Base-by-base conservation (phyloP, 2,329 filamentous ascomycete species). In the Stemphylium lycopersici region DNA sequence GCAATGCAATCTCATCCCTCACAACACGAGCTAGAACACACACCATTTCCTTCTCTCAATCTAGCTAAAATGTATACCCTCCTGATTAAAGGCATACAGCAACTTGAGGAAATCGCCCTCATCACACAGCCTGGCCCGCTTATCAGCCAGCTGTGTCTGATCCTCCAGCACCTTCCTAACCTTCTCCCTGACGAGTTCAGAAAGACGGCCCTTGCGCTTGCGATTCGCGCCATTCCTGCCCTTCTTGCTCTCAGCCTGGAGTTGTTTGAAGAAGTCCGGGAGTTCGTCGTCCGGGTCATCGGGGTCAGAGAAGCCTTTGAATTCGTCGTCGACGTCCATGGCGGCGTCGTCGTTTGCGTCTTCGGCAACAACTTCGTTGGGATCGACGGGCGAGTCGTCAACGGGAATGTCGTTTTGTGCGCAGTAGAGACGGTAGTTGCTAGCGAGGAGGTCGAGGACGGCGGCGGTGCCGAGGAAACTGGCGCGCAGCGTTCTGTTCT, bases 381-480 rank as follows among this genome's bases (percentile, higher is more conserved):
- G 48, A 20, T 74, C 71, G 40, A 76, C 37, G 1, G 73, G 73
- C 0, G 81, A 78, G n/a, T 82, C 91, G 53, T 96, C 90, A 6
- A 96, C 76, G 0, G 85, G 76, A 13, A 96, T 86, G 67, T 92
- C 87, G 69, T 96, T 90, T 76, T 96, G 88, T 33, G 92, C 90
- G 73, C 93, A 96, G 84, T 87, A 98, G 2, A 92, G 89, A 59
- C 90, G 83, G 77, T 96, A 98, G 76, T 98, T 98, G 61, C 85
- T 81, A 77, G 96, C 91, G 16, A 96, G 79, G 82, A 97, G 87
- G 51, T 85, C 84, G 71, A 96, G 82, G 1, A 96, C 89, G 65
- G 90, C 90, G 52, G 86, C 88, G 12, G 89, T 92, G 13, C 90
- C 89, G 46, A 96, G 80, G 78, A 92, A 96, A 57, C 86, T 89